These are phyloP conservation scores for Pyricularia pennisetigena DNA, from an alignment of 2,329 filamentous ascomycete species.

Conservation along the genomic window DNA sequence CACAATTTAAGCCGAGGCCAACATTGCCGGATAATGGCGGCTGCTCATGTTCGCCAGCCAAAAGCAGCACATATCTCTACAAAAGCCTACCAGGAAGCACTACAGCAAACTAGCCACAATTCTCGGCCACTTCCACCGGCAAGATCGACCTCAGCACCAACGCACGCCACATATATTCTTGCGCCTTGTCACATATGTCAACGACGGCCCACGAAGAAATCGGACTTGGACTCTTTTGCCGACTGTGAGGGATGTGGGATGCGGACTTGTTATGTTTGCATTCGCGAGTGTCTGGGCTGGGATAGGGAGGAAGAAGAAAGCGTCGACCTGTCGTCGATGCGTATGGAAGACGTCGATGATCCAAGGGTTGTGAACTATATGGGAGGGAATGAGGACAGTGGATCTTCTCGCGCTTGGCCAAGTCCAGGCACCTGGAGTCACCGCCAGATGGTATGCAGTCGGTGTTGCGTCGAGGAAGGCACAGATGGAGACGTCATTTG, in stretches of 20 bases:
- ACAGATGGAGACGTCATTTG: constrained; percentile 57
- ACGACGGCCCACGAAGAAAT: constrained; percentile 52
- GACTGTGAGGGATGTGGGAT: constrained; percentile 52
- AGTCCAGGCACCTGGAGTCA: constrained; percentile 28
- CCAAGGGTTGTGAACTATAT: constrained; percentile 4
- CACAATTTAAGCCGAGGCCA: background rate
- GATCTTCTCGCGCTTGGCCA: constrained; percentile 21
- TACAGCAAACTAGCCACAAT: background rate
- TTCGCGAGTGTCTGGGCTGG: constrained; percentile 51
- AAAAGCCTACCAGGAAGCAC: background rate
- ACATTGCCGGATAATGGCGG: background rate
- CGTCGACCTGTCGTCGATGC: constrained; percentile 25
- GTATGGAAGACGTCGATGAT: constrained; percentile 39
- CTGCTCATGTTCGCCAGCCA: background rate
- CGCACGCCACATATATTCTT: constrained; percentile 17
- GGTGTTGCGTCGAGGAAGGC: constrained; percentile 58
- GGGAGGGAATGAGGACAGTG: constrained; percentile 5
- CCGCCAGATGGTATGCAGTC: constrained; percentile 50
- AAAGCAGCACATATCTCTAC: background rate
- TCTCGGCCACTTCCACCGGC: background rate
- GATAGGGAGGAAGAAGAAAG: constrained; percentile 16
- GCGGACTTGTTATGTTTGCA: constrained; percentile 60
- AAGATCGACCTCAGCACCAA: background rate
- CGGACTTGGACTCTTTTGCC: constrained; percentile 56
- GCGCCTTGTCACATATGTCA: constrained; percentile 59